These are phyloP conservation scores for Cyclocybe cylindracea DNA, from an alignment of 768 basidiomycete species.

Conservation along the genomic window DNA sequence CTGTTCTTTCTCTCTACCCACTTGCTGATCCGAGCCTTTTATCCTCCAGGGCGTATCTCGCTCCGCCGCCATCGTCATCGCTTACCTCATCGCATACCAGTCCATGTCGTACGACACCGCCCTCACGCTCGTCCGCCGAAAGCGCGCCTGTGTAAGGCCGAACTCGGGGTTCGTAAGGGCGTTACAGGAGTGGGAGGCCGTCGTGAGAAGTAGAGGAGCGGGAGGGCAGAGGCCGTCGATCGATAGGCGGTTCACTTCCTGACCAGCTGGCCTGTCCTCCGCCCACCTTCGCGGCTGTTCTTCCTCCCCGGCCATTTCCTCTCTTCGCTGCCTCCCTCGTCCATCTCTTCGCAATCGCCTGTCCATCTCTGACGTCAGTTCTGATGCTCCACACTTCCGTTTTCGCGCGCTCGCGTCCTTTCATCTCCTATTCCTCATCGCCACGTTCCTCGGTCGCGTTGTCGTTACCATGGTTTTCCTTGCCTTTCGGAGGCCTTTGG, in stretches of 20 bases:
- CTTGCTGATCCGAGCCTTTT: neutral
- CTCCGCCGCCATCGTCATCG: slow-evolving; percentile 74
- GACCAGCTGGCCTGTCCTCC: neutral
- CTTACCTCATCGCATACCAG: slow-evolving; percentile 76
- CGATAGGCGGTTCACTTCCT: neutral
- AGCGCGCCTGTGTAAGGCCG: slow-evolving; percentile 70
- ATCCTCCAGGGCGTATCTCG: slow-evolving; percentile 69
- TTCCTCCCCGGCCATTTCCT: no score
- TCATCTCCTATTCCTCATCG: no score
- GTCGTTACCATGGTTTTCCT: no score
- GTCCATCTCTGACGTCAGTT: no score
- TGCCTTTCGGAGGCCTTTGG: no score
- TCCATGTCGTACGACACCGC: slow-evolving; percentile 72
- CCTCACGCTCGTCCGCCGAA: slow-evolving; percentile 53
- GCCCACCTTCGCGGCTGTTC: no score
- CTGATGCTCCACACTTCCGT: no score
- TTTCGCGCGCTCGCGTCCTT: no score
- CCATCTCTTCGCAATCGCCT: no score
- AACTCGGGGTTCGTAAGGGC: slow-evolving; percentile 66
- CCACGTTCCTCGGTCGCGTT: no score
- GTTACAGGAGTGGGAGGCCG: slow-evolving; percentile 54
- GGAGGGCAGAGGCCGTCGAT: neutral
- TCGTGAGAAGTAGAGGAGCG: neutral
- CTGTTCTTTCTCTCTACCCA: neutral
- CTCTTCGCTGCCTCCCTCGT: no score